These are phyloP conservation scores for Barnettozyma salicaria DNA, from an alignment of 805 yeast species.

Conservation along the genomic window DNA sequence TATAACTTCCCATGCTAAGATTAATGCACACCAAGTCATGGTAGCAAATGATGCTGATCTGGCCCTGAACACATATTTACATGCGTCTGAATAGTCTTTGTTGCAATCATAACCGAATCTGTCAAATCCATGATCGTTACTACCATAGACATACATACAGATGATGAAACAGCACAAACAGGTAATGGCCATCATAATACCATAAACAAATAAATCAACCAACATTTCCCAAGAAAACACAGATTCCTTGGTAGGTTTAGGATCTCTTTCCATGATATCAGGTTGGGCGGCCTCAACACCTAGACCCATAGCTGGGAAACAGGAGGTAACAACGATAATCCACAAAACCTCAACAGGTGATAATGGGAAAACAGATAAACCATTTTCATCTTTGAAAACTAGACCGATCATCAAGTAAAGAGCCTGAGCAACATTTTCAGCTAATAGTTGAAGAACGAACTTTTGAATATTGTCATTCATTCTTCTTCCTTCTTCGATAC, in stretches of 20 bases:
- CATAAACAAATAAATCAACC: constrained; percentile 65
- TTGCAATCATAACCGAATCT: constrained; percentile 64
- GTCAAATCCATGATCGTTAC: too few relatives aligned
- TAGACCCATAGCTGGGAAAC: constrained; percentile 81
- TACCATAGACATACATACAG: constrained; percentile 60
- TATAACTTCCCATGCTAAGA: constrained; percentile 80
- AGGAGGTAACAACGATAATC: constrained; percentile 73
- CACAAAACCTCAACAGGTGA: constrained; percentile 77
- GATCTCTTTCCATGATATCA: constrained; percentile 59
- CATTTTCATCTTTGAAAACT: constrained; percentile 57
- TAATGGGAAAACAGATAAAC: constrained; percentile 73
- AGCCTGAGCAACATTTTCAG: constrained; percentile 70
- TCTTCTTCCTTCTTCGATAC: constrained; percentile 74
- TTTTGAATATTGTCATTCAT: constrained; percentile 76
- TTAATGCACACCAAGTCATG: constrained; percentile 74
- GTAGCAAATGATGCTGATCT: constrained; percentile 74
- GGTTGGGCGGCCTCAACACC: constrained; percentile 62
- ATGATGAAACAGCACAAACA: constrained; percentile 64
- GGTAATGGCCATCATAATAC: constrained; percentile 64
- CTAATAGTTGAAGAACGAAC: constrained; percentile 66
- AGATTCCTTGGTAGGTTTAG: constrained; percentile 47
- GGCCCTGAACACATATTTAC: constrained; percentile 63
- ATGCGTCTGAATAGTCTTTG: constrained; percentile 36
- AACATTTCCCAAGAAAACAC: constrained; percentile 65
- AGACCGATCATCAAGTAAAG: constrained; percentile 64